Percentiles rank a stretch among this genome's conserved stretches.
These are phyloP conservation scores for Echites panduratus DNA, from an alignment of 257 asterid genomes.

Conservation along the genomic window DNA sequence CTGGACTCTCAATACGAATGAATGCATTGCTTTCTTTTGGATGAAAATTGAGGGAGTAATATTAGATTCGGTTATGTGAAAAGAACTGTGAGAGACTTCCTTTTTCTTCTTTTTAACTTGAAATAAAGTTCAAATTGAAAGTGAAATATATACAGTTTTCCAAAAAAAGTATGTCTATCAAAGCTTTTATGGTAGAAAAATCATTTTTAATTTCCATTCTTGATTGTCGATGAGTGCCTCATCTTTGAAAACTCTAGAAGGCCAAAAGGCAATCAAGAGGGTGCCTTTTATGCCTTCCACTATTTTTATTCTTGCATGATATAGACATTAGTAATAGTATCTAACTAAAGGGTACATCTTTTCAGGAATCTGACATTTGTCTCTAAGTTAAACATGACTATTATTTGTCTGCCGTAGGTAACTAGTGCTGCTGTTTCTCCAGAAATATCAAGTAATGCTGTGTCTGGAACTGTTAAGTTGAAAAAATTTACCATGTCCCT, in stretches of 20 bases:
- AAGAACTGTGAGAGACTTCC: too few relatives aligned
- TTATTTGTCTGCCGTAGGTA: slow-evolving; percentile 42
- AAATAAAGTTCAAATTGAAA: background rate
- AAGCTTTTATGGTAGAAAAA: background rate
- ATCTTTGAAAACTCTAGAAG: background rate
- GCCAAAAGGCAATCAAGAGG: background rate
- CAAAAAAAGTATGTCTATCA: background rate
- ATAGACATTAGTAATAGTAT: background rate
- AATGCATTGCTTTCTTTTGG: too few relatives aligned
- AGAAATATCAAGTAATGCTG: slow-evolving; percentile 45
- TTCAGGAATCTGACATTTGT: background rate
- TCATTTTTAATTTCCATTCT: background rate
- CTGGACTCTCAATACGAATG: background rate
- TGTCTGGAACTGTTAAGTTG: slow-evolving; percentile 54
- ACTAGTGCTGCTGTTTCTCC: slow-evolving; percentile 55
- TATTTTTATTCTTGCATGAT: too few relatives aligned
- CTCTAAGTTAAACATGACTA: background rate
- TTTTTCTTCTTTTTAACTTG: background rate
- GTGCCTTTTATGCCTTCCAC: too few relatives aligned
- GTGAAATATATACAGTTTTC: background rate
- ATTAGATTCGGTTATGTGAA: background rate
- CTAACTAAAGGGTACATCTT: background rate
- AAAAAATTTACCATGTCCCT: slow-evolving; percentile 58
- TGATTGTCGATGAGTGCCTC: background rate
- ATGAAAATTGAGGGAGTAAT: background rate